These are phyloP conservation scores for Benincasa hispida DNA, from an alignment of 306 rosid species.

Conservation along the genomic window DNA sequence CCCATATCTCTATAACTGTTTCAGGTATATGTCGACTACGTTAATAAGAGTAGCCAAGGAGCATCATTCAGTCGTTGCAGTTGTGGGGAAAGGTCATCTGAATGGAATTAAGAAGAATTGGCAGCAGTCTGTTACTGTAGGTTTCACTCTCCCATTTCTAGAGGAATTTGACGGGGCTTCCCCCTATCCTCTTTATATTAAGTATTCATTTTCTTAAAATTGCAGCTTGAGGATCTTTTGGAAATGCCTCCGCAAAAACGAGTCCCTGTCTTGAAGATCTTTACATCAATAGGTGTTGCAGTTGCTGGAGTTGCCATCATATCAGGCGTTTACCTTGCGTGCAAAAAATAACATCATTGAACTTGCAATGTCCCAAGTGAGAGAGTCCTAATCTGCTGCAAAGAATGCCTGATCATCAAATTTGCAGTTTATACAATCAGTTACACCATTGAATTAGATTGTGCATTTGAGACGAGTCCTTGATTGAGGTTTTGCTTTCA, in stretches of 20 bases:
- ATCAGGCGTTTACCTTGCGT: slow-evolving; percentile 61
- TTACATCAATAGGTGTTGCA: slow-evolving; percentile 41
- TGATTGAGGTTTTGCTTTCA: not conserved
- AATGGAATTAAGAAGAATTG: slow-evolving; percentile 80
- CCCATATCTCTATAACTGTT: not conserved
- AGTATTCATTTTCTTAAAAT: not conserved
- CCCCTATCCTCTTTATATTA: not conserved
- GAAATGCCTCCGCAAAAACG: slow-evolving; percentile 38
- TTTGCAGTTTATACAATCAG: not conserved
- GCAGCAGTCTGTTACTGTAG: slow-evolving; percentile 76
- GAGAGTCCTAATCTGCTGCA: not conserved
- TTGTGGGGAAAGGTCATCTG: slow-evolving; percentile 90
- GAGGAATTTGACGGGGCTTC: not conserved
- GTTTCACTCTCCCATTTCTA: slow-evolving; percentile 5
- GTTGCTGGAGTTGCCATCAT: slow-evolving; percentile 64
- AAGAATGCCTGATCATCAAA: not conserved
- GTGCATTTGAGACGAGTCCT: not conserved
- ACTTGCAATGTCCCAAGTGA: no score
- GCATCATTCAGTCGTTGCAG: slow-evolving; percentile 66
- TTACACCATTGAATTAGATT: not conserved
- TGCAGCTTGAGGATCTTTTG: slow-evolving; percentile 71
- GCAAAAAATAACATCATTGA: slow-evolving; percentile 36
- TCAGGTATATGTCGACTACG: slow-evolving; percentile 75
- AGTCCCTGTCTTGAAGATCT: slow-evolving; percentile 25
- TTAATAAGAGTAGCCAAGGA: slow-evolving; percentile 56